Conservation (phyloP, 352 stramenopile species). For the Phytophthora foliorum region DNA sequence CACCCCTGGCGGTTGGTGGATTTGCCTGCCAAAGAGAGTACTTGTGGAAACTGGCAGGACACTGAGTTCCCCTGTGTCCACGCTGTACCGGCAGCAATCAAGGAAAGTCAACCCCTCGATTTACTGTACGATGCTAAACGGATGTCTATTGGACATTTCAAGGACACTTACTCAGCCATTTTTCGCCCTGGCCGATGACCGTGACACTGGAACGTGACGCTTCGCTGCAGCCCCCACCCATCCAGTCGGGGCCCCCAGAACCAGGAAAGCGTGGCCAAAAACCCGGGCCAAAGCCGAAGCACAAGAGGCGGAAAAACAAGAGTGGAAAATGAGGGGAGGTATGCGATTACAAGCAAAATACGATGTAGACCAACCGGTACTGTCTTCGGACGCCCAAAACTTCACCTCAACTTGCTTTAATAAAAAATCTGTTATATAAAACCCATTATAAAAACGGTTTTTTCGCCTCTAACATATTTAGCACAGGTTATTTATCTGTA, state of each 20-base stretch:
- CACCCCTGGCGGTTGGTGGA: slow-evolving; percentile 13
- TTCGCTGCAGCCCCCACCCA: background rate
- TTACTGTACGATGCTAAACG: slow-evolving; percentile 7
- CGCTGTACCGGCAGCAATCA: slow-evolving; percentile 9
- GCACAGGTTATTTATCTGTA: too few relatives aligned
- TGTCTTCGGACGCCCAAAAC: too few relatives aligned
- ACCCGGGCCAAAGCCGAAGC: slow-evolving; percentile 11
- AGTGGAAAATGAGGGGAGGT: too few relatives aligned
- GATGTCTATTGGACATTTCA: slow-evolving; percentile 9
- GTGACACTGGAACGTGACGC: background rate
- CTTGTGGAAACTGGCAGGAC: too few relatives aligned
- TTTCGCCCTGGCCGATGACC: slow-evolving; percentile 11
- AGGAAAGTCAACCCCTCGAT: background rate
- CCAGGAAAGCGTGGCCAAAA: slow-evolving; percentile 6
- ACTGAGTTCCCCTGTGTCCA: slow-evolving; percentile 18
- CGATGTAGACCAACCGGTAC: background rate
- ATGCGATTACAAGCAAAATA: too few relatives aligned
- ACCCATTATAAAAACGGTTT: too few relatives aligned
- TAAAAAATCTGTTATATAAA: too few relatives aligned
- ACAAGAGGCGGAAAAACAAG: background rate
- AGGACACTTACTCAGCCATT: slow-evolving; percentile 1
- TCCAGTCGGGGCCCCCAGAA: background rate
- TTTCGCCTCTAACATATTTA: too few relatives aligned
- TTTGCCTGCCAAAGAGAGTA: too few relatives aligned
- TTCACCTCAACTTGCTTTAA: background rate